Evolutionary conservation across 352 stramenopile genomes (phyloP).

Genomic region (Globisporangium middletonii): DNA sequence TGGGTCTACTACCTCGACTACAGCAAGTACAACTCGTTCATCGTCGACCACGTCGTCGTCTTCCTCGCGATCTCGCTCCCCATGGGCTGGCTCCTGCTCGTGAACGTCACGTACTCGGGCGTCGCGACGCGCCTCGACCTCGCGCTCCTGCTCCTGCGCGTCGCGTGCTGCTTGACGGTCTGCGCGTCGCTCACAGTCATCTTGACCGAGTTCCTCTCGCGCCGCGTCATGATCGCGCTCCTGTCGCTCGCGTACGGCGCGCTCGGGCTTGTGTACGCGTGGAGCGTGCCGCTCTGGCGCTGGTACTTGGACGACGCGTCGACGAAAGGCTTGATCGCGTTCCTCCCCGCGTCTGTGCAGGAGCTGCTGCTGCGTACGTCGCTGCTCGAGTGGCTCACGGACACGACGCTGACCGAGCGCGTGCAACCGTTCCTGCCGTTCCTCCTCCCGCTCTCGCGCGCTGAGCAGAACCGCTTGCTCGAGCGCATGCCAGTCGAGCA

Average conservation of each 20-base stretch:
- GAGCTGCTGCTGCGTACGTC: conserved; percentile 65
- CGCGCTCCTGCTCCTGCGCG: conserved; percentile 47
- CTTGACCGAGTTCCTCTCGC: conserved; percentile 70
- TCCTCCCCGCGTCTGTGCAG: conserved; percentile 53
- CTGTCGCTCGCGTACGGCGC: conserved; percentile 59
- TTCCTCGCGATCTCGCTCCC: conserved; percentile 57
- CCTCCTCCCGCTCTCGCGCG: conserved; percentile 56
- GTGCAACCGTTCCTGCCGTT: conserved; percentile 71
- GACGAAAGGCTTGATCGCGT: conserved; percentile 47
- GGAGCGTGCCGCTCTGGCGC: conserved; percentile 67
- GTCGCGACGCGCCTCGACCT: conserved; percentile 40
- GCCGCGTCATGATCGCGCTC: conserved; percentile 63
- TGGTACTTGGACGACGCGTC: conserved; percentile 68
- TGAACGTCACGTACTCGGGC: conserved; percentile 62
- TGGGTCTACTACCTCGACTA: conserved; percentile 54
- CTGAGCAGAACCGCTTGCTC: conserved; percentile 64
- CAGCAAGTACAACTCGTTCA: conserved; percentile 65
- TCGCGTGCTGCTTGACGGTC: conserved; percentile 59
- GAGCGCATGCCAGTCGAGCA: conserved; percentile 61
- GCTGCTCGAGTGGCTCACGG: conserved; percentile 79
- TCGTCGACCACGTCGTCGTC: conserved; percentile 64
- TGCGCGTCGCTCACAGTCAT: conserved; percentile 68
- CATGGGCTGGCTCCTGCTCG: conserved; percentile 52
- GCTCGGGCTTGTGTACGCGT: conserved; percentile 67
- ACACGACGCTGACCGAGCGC: conserved; percentile 66